phyloP scores from a whole-genome alignment of 495 filamentous ascomycete species.

The Trichocladium antarcticum region DNA sequence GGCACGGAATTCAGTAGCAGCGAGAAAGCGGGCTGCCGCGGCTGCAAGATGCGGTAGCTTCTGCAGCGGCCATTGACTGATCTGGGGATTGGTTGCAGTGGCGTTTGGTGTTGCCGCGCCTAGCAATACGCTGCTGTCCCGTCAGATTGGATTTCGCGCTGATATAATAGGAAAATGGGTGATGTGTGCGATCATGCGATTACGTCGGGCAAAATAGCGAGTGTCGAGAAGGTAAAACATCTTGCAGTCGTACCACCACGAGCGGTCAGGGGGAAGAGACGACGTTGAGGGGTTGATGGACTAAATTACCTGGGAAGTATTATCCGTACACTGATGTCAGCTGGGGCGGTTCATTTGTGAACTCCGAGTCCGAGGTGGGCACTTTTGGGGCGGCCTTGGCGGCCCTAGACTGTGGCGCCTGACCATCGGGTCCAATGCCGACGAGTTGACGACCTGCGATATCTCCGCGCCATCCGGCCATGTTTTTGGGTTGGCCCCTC shows the following conservation, averaged over 20 bases:
- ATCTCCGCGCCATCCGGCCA: no score
- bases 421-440: no score
- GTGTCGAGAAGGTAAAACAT: background rate
- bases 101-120: no score
- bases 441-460: no score
- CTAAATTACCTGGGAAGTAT: background rate
- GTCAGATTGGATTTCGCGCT: background rate
- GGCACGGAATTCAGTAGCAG: background rate
- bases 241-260: background rate
- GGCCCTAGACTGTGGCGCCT: no score
- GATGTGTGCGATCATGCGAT: background rate
- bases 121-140: no score
- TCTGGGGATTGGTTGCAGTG: background rate
- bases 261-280: no score
- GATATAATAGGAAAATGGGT: background rate
- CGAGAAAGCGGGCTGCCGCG: background rate
- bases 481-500: no score
- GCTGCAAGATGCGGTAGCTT: background rate
- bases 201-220: background rate
- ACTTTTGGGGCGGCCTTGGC: no score
- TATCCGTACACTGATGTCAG: no score
- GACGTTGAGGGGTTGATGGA: background rate
- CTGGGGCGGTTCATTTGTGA: background rate
- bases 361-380: background rate
- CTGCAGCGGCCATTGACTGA: background rate